These are phyloP conservation scores for Fusarium longipes DNA, from an alignment of 2,329 filamentous ascomycete species.

Conservation along the genomic window DNA sequence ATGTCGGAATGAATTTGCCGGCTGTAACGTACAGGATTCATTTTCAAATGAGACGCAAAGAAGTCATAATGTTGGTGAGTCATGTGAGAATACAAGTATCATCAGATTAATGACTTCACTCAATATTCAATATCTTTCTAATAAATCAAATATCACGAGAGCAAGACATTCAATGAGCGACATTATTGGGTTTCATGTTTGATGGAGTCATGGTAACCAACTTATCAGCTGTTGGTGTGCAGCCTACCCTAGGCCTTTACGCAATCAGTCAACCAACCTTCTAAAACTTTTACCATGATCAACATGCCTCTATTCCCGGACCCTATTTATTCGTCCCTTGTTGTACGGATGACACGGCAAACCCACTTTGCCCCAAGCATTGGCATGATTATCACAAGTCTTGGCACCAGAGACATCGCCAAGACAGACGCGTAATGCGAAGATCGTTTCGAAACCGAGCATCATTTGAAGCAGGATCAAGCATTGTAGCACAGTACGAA, in stretches of 20 bases:
- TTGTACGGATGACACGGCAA: slow-evolving; percentile 30
- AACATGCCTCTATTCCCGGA: slow-evolving; percentile 14
- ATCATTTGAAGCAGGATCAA: neutral
- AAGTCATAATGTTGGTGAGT: too few relatives aligned
- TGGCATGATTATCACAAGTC: slow-evolving; percentile 16
- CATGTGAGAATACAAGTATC: neutral
- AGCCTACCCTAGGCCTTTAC: neutral
- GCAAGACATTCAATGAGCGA: neutral
- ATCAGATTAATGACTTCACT: neutral
- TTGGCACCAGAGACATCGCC: slow-evolving; percentile 29
- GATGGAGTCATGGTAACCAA: neutral
- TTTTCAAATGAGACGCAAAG: neutral
- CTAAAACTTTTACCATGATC: neutral
- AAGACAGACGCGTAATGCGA: slow-evolving; percentile 22
- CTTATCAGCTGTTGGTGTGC: neutral
- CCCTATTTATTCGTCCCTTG: slow-evolving; percentile 2
- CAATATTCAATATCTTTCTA: neutral
- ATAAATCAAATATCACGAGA: neutral
- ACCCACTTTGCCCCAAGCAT: slow-evolving; percentile 14
- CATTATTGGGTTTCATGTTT: neutral
- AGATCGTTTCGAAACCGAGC: neutral
- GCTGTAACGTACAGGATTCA: neutral
- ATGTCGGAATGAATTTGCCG: fast-evolving
- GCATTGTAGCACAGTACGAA: neutral
- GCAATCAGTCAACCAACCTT: neutral